Evolutionary conservation across 2,329 filamentous ascomycete genomes (phyloP).

Genomic region (Endoconidiophora laricicola): DNA sequence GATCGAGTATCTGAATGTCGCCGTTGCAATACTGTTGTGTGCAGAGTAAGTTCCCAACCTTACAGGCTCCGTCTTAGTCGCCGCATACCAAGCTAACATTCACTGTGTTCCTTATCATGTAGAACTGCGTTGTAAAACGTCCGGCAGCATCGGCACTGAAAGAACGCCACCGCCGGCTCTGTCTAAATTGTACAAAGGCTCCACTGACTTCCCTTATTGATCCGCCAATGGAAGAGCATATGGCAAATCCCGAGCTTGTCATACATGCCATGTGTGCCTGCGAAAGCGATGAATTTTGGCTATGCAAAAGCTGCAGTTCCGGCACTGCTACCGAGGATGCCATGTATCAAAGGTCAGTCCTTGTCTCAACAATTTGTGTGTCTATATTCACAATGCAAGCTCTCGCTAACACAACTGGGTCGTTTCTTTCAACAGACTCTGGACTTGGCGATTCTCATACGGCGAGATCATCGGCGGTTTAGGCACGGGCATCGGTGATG

Average conservation of each 20-base stretch:
- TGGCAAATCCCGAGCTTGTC: constrained; percentile 38
- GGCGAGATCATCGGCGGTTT: constrained; percentile 63
- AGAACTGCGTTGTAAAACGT: constrained; percentile 85
- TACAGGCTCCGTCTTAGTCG: background rate
- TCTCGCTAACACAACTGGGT: background rate
- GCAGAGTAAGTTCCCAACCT: constrained; percentile 46
- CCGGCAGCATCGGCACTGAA: constrained; percentile 50
- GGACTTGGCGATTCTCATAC: constrained; percentile 81
- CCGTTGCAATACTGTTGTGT: constrained; percentile 60
- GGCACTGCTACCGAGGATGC: constrained; percentile 44
- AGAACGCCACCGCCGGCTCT: constrained; percentile 67
- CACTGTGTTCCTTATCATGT: constrained; percentile 6
- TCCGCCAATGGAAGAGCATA: constrained; percentile 26
- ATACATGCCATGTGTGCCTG: constrained; percentile 38
- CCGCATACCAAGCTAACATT: background rate
- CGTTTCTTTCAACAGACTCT: constrained; percentile 39
- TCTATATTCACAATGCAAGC: background rate
- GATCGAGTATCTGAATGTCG: constrained; percentile 78
- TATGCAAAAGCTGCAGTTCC: constrained; percentile 71
- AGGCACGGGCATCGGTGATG: constrained; percentile 76
- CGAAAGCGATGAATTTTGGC: constrained; percentile 49
- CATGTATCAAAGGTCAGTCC: constrained; percentile 39
- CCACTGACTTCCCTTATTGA: constrained; percentile 43
- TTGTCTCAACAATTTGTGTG: background rate
- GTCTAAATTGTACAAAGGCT: constrained; percentile 54